phyloP scores from a whole-genome alignment of 345 rosid genomes.

The Abelmoschus esculentus region DNA sequence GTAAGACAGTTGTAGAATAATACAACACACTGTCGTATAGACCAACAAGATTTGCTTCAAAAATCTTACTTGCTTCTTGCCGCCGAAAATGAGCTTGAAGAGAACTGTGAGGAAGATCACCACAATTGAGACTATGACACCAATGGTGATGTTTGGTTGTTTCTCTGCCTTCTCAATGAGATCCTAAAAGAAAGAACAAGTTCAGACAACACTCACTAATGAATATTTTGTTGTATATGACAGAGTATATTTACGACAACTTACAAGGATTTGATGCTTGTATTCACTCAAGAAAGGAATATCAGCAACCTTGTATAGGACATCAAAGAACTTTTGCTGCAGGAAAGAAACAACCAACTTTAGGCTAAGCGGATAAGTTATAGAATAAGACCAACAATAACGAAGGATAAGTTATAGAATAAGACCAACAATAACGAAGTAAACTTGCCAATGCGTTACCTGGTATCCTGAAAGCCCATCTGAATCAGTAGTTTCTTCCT shows the following conservation, averaged over 20 bases:
- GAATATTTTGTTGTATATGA: not conserved
- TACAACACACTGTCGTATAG: not conserved
- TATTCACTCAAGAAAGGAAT: slow-evolving; percentile 54
- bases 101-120: slow-evolving; percentile 40
- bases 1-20: not conserved
- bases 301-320: slow-evolving; percentile 67
- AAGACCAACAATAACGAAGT: not conserved
- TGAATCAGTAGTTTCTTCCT: slow-evolving; percentile 49
- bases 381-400: not conserved
- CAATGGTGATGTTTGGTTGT: slow-evolving; percentile 57
- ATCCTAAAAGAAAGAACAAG: slow-evolving; percentile 31
- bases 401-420: not conserved
- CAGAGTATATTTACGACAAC: slow-evolving; percentile 2
- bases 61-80: slow-evolving; percentile 51
- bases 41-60: not conserved
- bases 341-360: slow-evolving; percentile 4
- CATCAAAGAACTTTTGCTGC: slow-evolving; percentile 56
- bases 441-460: slow-evolving; percentile 12
- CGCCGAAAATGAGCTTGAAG: slow-evolving; percentile 51
- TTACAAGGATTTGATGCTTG: slow-evolving; percentile 54
- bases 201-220: slow-evolving; percentile 1
- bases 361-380: not conserved
- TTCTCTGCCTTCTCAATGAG: slow-evolving; percentile 65
- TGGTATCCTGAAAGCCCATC: slow-evolving; percentile 44
- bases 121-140: slow-evolving; percentile 42